Base-by-base conservation (phyloP, 192 early-diverging fungal species). In the Irineochytrium annulatum region DNA sequence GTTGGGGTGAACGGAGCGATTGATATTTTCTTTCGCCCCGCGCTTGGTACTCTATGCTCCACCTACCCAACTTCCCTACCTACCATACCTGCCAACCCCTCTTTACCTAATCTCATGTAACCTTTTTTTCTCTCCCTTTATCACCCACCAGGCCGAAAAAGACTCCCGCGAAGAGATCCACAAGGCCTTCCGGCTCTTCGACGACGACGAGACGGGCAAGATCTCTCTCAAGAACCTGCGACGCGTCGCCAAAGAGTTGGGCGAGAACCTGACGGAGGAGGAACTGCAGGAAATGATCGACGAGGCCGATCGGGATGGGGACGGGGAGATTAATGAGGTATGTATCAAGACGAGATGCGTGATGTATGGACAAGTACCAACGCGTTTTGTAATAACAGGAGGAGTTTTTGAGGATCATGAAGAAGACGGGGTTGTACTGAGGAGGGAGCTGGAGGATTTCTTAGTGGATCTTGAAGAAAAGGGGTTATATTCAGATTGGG, bases 281-380 rank as follows among this genome's bases (percentile, higher is more conserved):
- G 88, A 93, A 59, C 53, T 91, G 6, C 75, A 88, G 53, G 86
- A 85, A 34, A 91, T 93, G 91, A 86, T 93, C 44, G 74, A 77
- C 32, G 86, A 85, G 63, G 88, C 87, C 3, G 88, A 93, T 57
- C 52, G 70, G 27, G 82, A 93, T 62, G 80, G 79, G 0, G 87
- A 88, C 63, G 78, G 82, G 16, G 74, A 72, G 29, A 72, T 89
- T 31, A 73, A 68, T 31, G 76, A 85, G 3, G 77, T 58, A 49
- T 24, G 46, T 8, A 13, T n/a, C n/a, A n/a, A n/a, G n/a, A n/a
- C n/a, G n/a, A 41, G 8, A 13, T n/a, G 37, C 37, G 37, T 41
- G n/a, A n/a, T 41, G 37, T 13, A 13, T 41, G 8, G 37, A 8
- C 8, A 41, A 41, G n/a, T 8, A 13, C n/a, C 8, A 41, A 8